These are phyloP conservation scores for Candida albicans DNA, from an alignment of 1,139 yeast species.

Conservation along the genomic window DNA sequence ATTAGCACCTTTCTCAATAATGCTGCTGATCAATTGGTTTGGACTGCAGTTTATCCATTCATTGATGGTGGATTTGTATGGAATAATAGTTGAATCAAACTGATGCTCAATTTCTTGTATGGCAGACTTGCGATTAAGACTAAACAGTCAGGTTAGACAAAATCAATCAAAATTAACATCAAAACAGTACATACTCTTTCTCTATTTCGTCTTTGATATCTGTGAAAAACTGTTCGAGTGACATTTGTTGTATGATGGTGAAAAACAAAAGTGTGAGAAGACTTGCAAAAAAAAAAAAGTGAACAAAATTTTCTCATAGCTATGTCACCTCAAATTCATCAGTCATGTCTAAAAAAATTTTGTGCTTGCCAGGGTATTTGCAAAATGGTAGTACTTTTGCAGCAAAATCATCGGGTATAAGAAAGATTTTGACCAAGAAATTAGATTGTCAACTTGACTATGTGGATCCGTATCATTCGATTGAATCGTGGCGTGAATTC, in stretches of 20 bases:
- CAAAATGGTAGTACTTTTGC: conserved; percentile 78
- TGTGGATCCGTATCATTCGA: conserved; percentile 35
- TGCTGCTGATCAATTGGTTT: conserved; percentile 5
- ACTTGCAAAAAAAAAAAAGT: not conserved
- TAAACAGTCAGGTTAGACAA: conserved; percentile 7
- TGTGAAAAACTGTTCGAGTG: conserved; percentile 12
- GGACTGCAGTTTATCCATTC: conserved; percentile 10
- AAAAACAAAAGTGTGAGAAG: not conserved
- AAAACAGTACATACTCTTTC: conserved; percentile 14
- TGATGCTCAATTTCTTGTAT: conserved; percentile 16
- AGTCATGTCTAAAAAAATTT: conserved; percentile 18
- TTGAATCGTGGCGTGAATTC: conserved; percentile 27
- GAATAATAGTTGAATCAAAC: conserved; percentile 14
- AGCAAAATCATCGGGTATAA: conserved; percentile 74
- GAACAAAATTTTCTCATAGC: conserved; percentile 1
- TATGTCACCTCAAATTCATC: too few species aligned
- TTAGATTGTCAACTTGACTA: conserved; percentile 46
- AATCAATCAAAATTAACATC: not conserved
- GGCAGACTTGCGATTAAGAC: conserved; percentile 12
- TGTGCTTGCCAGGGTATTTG: conserved; percentile 45
- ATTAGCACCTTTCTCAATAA: conserved; percentile 4
- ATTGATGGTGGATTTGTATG: conserved; percentile 12
- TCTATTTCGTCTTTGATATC: conserved; percentile 15
- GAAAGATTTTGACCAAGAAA: conserved; percentile 65
- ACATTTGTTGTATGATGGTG: conserved; percentile 6